Base-by-base conservation (phyloP, 2,329 filamentous ascomycete genomes). In the Calonectria honghensis region DNA sequence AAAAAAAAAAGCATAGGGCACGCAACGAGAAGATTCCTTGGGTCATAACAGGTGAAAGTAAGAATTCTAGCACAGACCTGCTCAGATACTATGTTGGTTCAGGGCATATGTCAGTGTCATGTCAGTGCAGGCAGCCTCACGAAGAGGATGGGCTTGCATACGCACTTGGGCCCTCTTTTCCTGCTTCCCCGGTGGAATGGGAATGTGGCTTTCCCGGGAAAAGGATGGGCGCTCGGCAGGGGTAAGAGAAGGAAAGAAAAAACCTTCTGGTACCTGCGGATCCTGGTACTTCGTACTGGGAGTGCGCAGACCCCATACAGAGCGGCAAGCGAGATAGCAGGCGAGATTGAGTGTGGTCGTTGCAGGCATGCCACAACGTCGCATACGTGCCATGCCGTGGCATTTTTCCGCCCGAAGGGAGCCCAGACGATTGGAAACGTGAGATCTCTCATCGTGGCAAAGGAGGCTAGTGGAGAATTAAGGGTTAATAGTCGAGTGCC, bases 41-140 rank as follows among this genome's bases (percentile, higher is more conserved):
- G 35, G 11, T 65, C 41, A 45, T 51, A 63, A 51, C 48, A 65
- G 70, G 68, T 39, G 39, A 78, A 72, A 52, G 50, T 68, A 70
- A 65, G 65, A 61, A 70, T 64, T 77, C 75, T 77, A 71, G 76
- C 76, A 78, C 78, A 70, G 75, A 73, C 72, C 37, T 41, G 37
- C 45, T 24, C 35, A 13, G 37, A 63, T 63, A 41, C 57, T 41
- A 29, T 63, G 35, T 41, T 63, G 27, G 37, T 63, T 37, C n/a
- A 63, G 31, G 35, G 57, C 57, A 63, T 63, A 63, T 63, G 57
- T 63, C 57, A 63, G 57, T 52, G 75, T 52, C 29, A 35, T 65
- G 61, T 50, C 41, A 24, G 61, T 50, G 61, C 61, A 50, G 37
- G 41, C 61, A 65, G 61, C 57, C 57, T 63, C 57, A 31, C 35